Conservation (phyloP, 2,329 filamentous ascomycete genomes). For the Phyllosticta citriasiana region DNA sequence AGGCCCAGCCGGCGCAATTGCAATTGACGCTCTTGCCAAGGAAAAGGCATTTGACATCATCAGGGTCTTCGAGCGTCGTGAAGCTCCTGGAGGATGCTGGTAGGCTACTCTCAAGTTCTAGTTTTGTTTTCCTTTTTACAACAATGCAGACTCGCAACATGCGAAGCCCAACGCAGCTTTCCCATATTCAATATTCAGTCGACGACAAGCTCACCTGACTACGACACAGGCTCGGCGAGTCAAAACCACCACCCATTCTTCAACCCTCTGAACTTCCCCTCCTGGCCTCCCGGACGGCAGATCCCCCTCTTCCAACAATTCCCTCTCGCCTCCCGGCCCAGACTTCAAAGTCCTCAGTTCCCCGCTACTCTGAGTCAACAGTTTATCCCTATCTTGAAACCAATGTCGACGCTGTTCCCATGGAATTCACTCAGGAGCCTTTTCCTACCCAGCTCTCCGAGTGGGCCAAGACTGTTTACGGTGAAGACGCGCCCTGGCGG, state of each 20-base stretch:
- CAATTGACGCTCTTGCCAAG: slow-evolving; percentile 49
- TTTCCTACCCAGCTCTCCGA: slow-evolving; percentile 38
- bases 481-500: slow-evolving; percentile 50
- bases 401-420: slow-evolving; percentile 49
- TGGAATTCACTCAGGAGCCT: slow-evolving; percentile 50
- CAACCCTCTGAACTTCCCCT: slow-evolving; percentile 29
- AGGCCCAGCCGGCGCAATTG: slow-evolving; percentile 50
- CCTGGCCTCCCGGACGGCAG: slow-evolving; percentile 42
- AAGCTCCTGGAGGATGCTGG: slow-evolving; percentile 53
- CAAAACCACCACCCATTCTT: slow-evolving; percentile 29
- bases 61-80: slow-evolving; percentile 52
- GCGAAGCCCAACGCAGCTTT: neutral
- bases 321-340: slow-evolving; percentile 40
- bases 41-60: slow-evolving; percentile 50
- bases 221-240: slow-evolving; percentile 14
- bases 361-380: slow-evolving; percentile 47
- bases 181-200: neutral
- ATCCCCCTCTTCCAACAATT: slow-evolving; percentile 35
- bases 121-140: neutral
- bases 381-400: slow-evolving; percentile 57
- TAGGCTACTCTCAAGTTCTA: slow-evolving; percentile 17
- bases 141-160: neutral
- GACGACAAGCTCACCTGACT: neutral
- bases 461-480: slow-evolving; percentile 40
- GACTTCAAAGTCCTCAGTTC: slow-evolving; percentile 32